Conservation (phyloP, 352 stramenopile species). For the Nothophytophthora sp. region DNA sequence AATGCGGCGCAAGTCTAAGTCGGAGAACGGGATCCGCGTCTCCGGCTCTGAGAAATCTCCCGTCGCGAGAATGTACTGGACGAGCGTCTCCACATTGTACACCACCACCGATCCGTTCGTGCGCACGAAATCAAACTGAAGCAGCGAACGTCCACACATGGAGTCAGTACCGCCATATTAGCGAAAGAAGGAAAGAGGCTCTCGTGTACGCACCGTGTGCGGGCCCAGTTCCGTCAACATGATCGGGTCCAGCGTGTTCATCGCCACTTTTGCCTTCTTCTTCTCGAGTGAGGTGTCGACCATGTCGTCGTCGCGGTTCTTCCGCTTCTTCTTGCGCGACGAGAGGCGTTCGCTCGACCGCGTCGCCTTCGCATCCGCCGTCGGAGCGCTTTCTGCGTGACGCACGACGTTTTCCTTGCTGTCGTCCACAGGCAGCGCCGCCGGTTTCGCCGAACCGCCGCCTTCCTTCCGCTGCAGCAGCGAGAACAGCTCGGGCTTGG, state of each 20-base stretch:
- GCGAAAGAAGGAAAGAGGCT: background rate
- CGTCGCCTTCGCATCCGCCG: slow-evolving; percentile 25
- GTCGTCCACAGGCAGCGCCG: background rate
- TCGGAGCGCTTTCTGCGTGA: slow-evolving; percentile 15
- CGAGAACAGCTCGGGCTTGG: slow-evolving; percentile 79
- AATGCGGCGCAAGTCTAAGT: slow-evolving; percentile 77
- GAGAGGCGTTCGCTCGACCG: slow-evolving; percentile 60
- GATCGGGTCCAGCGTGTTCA: slow-evolving; percentile 88
- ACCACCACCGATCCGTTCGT: slow-evolving; percentile 82
- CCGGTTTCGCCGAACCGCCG: slow-evolving; percentile 29
- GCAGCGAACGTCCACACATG: slow-evolving; percentile 9
- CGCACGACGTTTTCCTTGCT: slow-evolving; percentile 16
- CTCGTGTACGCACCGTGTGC: slow-evolving; percentile 55
- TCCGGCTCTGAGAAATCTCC: slow-evolving; percentile 89
- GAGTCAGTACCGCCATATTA: slow-evolving; percentile 14
- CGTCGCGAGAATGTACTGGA: slow-evolving; percentile 89
- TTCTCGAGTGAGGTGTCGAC: slow-evolving; percentile 13
- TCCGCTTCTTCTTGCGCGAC: slow-evolving; percentile 52
- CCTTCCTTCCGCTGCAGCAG: slow-evolving; percentile 78
- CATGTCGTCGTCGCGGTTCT: slow-evolving; percentile 27
- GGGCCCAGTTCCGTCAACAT: slow-evolving; percentile 80
- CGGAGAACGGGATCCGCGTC: slow-evolving; percentile 86
- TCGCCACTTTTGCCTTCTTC: slow-evolving; percentile 63
- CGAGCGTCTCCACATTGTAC: slow-evolving; percentile 87
- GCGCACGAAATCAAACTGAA: slow-evolving; percentile 82